These are phyloP conservation scores for Allium fistulosum DNA, from an alignment of 106 monocot species.

Conservation along the genomic window DNA sequence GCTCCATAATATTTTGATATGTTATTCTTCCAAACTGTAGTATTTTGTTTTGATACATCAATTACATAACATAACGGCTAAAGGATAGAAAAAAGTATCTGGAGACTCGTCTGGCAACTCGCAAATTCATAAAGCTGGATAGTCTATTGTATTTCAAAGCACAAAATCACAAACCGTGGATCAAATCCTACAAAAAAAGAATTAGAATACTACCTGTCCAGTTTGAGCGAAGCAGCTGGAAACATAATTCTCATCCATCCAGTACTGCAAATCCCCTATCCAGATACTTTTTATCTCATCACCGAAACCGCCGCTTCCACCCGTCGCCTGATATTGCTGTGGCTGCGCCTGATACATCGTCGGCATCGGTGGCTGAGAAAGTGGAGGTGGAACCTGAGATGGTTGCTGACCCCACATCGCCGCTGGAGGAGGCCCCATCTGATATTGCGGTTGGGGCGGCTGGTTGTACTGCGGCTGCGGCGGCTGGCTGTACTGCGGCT, in stretches of 20 bases:
- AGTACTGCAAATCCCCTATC: constrained; percentile 88
- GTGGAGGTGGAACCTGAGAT: not conserved
- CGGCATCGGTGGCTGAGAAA: constrained; percentile 8
- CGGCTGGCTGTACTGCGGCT: constrained; percentile 17
- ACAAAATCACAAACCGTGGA: not conserved
- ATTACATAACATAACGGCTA: too few relatives aligned
- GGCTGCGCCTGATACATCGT: constrained; percentile 2
- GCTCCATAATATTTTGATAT: too few relatives aligned
- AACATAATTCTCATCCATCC: constrained; percentile 82
- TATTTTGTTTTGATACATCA: too few relatives aligned
- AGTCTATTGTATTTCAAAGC: not conserved
- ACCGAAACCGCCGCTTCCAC: constrained; percentile 9
- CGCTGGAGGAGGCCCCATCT: constrained; percentile 8
- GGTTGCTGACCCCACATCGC: constrained; percentile 9
- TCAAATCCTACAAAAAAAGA: not conserved
- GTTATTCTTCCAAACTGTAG: too few relatives aligned
- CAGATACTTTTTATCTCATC: constrained; percentile 76
- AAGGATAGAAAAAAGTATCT: too few relatives aligned
- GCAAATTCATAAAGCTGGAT: not conserved
- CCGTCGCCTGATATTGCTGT: constrained; percentile 3
- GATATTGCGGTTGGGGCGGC: constrained; percentile 17
- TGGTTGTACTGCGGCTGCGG: constrained; percentile 23
- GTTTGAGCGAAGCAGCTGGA: constrained; percentile 34
- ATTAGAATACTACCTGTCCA: constrained; percentile 39
- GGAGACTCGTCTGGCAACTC: not conserved